Conservation (phyloP, 495 filamentous ascomycete species). For the Cercophora samala region DNA sequence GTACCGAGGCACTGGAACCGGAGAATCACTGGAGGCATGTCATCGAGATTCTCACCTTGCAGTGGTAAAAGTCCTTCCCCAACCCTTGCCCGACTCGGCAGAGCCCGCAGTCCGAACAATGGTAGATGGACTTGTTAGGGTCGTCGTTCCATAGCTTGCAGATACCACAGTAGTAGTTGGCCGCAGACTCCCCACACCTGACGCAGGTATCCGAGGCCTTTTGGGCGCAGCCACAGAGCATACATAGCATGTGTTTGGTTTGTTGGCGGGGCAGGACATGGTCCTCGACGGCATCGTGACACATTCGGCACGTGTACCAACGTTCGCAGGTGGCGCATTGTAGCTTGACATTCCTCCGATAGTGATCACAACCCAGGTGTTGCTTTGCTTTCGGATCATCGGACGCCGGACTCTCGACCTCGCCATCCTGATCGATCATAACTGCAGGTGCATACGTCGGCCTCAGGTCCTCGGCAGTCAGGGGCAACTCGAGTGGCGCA, state of each 20-base stretch:
- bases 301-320: conserved; percentile 96
- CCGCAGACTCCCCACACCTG: conserved; percentile 69
- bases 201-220: conserved; percentile 73
- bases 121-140: conserved; percentile 86
- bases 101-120: conserved; percentile 94
- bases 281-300: conserved; percentile 83
- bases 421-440: conserved; percentile 17
- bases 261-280: conserved; percentile 76
- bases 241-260: conserved; percentile 96
- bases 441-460: conserved; percentile 60
- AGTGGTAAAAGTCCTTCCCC: conserved; percentile 96
- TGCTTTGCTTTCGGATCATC: conserved; percentile 47
- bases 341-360: conserved; percentile 91
- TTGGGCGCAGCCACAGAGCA: conserved; percentile 88
- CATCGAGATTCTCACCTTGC: conserved; percentile 64
- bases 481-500: conserved; percentile 54
- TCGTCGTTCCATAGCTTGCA: conserved; percentile 99
- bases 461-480: conserved; percentile 66
- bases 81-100: conserved; percentile 87
- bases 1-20: not conserved
- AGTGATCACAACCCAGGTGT: conserved; percentile 81
- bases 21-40: not conserved
- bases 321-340: conserved; percentile 84
- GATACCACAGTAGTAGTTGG: conserved; percentile 90
- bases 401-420: conserved; percentile 26